These are phyloP conservation scores for Metarhizium brunneum DNA, from an alignment of 2,329 filamentous ascomycete genomes.

Conservation along the genomic window DNA sequence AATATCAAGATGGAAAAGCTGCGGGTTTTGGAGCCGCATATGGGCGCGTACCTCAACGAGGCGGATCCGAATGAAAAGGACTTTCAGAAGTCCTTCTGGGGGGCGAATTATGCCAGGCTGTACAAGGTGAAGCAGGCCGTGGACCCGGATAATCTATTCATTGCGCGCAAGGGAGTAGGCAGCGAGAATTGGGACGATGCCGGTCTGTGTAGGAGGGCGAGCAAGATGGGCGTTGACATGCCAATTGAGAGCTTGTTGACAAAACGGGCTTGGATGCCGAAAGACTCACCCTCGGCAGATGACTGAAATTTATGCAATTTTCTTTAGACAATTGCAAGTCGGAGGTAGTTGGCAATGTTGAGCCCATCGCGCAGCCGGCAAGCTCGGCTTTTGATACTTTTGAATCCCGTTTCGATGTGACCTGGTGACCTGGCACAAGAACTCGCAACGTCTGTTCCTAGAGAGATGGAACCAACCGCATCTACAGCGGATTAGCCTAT, in stretches of 20 bases:
- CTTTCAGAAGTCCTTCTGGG: constrained; percentile 27
- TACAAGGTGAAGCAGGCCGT: constrained; percentile 25
- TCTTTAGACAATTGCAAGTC: too few relatives aligned
- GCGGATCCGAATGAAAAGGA: constrained; percentile 26
- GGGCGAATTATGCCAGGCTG: constrained; percentile 23
- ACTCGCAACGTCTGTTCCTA: too few relatives aligned
- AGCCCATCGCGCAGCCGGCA: too few relatives aligned
- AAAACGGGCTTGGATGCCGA: neutral
- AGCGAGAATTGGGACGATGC: constrained; percentile 25
- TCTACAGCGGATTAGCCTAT: too few relatives aligned
- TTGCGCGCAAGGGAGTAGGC: constrained; percentile 26
- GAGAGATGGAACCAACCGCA: too few relatives aligned
- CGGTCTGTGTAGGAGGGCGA: constrained; percentile 1
- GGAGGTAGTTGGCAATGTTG: too few relatives aligned
- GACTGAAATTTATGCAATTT: too few relatives aligned
- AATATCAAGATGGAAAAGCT: constrained; percentile 15
- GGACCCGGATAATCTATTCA: constrained; percentile 26
- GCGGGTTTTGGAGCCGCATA: constrained; percentile 13
- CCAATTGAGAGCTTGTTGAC: neutral
- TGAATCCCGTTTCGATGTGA: too few relatives aligned
- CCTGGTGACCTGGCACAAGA: too few relatives aligned
- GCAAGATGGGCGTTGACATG: neutral
- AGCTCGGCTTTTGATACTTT: too few relatives aligned
- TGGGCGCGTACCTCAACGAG: constrained; percentile 21
- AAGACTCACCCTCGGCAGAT: neutral